phyloP scores from a whole-genome alignment of 202 grass and related monocot genomes.

The Elaeis oleifera region DNA sequence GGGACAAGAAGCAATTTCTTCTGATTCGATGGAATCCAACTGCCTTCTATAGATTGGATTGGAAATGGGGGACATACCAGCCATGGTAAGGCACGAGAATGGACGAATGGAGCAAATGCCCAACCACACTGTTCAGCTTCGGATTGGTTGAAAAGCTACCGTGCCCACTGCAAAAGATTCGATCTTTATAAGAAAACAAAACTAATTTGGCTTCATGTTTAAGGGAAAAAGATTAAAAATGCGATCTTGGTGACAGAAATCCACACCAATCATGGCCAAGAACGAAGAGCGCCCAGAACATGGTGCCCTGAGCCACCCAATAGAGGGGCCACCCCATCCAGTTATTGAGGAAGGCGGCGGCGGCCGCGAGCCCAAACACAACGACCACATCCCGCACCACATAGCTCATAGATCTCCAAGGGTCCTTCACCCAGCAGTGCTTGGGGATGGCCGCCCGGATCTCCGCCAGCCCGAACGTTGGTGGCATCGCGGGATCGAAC shows the following conservation, averaged over 20 bases:
- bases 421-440: slow-evolving; percentile 8
- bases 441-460: slow-evolving; percentile 6
- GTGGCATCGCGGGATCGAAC: slow-evolving; percentile 10
- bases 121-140: slow-evolving; percentile 49
- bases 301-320: slow-evolving; percentile 4
- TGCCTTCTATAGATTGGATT: background rate
- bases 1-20: background rate
- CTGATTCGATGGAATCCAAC: background rate
- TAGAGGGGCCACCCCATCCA: slow-evolving; percentile 9
- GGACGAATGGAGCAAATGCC: slow-evolving; percentile 97
- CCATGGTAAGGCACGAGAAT: slow-evolving; percentile 98
- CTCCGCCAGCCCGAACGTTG: slow-evolving; percentile 8
- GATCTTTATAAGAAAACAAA: background rate
- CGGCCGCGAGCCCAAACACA: slow-evolving; percentile 1
- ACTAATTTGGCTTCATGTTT: too few relatives aligned
- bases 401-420: slow-evolving; percentile 2
- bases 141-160: slow-evolving; percentile 4
- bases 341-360: slow-evolving; percentile 1
- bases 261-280: slow-evolving; percentile 7
- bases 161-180: slow-evolving; percentile 1
- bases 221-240: too few relatives aligned
- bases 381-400: slow-evolving; percentile 3
- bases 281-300: slow-evolving; percentile 14
- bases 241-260: background rate
- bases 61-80: slow-evolving; percentile 42